These are phyloP conservation scores for Dendrobium huoshanense DNA, from an alignment of 106 monocot genomes.

Conservation along the genomic window DNA sequence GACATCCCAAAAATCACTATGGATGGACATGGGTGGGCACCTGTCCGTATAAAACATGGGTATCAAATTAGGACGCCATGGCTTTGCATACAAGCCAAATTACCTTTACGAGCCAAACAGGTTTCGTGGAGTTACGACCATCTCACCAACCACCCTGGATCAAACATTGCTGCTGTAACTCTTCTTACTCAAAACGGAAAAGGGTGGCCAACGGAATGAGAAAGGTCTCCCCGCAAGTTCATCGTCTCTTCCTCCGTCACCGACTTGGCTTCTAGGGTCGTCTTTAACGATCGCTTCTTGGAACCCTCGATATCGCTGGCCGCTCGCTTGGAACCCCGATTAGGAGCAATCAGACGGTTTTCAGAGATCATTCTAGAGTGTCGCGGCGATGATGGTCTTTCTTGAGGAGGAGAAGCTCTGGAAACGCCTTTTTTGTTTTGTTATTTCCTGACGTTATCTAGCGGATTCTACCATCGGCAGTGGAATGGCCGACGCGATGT, in stretches of 20 bases:
- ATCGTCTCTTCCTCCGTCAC: background rate
- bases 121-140: too few species aligned
- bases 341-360: background rate
- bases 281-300: background rate
- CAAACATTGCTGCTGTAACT: background rate
- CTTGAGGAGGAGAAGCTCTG: background rate
- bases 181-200: background rate
- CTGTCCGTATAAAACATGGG: too few species aligned
- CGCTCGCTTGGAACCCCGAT: background rate
- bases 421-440: background rate
- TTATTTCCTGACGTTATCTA: background rate
- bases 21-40: too few species aligned
- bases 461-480: background rate
- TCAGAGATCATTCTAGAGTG: too few species aligned
- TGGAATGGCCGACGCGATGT: slow-evolving; percentile 59
- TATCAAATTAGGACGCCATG: too few species aligned
- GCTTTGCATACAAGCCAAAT: too few species aligned
- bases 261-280: background rate
- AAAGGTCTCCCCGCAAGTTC: background rate
- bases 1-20: too few species aligned
- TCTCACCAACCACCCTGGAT: background rate
- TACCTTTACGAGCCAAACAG: too few species aligned
- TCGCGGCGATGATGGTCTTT: background rate
- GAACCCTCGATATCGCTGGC: background rate
- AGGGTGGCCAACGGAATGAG: background rate